phyloP scores from a whole-genome alignment of 352 stramenopile genomes.

The Phytophthora sp. region DNA sequence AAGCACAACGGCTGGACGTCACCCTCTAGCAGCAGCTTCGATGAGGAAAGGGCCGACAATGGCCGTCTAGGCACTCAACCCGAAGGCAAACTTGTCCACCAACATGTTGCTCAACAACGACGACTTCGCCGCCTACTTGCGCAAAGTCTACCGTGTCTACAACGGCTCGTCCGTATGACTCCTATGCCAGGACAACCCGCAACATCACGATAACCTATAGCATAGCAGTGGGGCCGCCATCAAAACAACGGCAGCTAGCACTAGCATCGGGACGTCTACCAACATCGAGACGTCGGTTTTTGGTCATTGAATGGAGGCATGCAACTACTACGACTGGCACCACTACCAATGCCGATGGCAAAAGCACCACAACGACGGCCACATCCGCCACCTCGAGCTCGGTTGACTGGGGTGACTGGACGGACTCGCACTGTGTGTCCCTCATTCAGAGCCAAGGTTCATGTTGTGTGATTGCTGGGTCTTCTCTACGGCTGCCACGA shows the following conservation, averaged over 20 bases:
- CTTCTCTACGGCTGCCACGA: slow-evolving; percentile 93
- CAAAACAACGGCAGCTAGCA: slow-evolving; percentile 24
- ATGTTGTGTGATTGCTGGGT: slow-evolving; percentile 98
- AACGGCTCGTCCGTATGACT: slow-evolving; percentile 26
- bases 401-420: slow-evolving; percentile 60
- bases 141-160: slow-evolving; percentile 29
- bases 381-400: slow-evolving; percentile 44
- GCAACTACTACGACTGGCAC: slow-evolving; percentile 23
- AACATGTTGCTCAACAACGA: slow-evolving; percentile 59
- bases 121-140: slow-evolving; percentile 53
- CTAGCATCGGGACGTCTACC: slow-evolving; percentile 15
- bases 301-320: slow-evolving; percentile 1
- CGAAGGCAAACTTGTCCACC: slow-evolving; percentile 52
- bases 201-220: slow-evolving; percentile 33
- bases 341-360: slow-evolving; percentile 29
- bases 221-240: slow-evolving; percentile 13
- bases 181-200: slow-evolving; percentile 33
- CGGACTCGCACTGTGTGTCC: slow-evolving; percentile 47
- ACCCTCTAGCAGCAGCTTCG: slow-evolving; percentile 20
- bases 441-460: slow-evolving; percentile 95
- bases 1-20: slow-evolving; percentile 46
- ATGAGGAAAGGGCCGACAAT: slow-evolving; percentile 41
- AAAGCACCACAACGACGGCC: slow-evolving; percentile 26
- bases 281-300: slow-evolving; percentile 14
- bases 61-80: slow-evolving; percentile 42